phyloP scores from a whole-genome alignment of 2,329 filamentous ascomycete species.

The Whalleya microplaca region DNA sequence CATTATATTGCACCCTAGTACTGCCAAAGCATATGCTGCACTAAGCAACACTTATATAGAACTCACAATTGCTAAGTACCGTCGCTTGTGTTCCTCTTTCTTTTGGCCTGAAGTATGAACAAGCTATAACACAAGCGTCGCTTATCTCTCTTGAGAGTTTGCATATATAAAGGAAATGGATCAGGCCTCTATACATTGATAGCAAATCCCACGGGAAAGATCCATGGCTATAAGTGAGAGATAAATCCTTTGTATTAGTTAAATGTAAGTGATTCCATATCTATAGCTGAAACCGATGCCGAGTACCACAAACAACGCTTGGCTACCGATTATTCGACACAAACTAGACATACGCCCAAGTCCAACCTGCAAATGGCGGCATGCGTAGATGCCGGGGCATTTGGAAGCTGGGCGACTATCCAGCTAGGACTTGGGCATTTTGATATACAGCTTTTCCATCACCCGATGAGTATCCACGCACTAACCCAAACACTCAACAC shows the following conservation, averaged over 20 bases:
- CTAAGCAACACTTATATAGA: too few relatives aligned
- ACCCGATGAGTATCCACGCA: conserved; percentile 6
- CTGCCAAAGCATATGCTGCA: too few relatives aligned
- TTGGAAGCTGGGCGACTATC: background rate
- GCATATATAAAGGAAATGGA: background rate
- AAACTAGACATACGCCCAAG: conserved; percentile 3
- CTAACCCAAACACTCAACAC: conserved; percentile 22
- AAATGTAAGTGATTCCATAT: conserved; percentile 15
- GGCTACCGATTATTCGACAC: background rate
- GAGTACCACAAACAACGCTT: conserved; percentile 4
- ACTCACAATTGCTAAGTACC: too few relatives aligned
- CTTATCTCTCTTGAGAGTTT: background rate
- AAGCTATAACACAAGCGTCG: background rate
- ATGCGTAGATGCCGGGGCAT: background rate
- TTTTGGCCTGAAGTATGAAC: background rate
- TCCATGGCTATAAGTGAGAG: background rate
- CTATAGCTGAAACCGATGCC: conserved; percentile 12
- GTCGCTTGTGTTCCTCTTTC: too few relatives aligned
- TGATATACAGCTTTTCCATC: background rate
- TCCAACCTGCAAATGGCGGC: background rate
- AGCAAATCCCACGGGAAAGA: background rate
- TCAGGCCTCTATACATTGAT: background rate
- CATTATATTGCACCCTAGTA: too few relatives aligned
- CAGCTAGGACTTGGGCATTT: conserved; percentile 1
- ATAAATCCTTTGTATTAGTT: conserved; percentile 15